phyloP scores from a whole-genome alignment of 2,329 filamentous ascomycete genomes.

The Colletotrichum spinosum region DNA sequence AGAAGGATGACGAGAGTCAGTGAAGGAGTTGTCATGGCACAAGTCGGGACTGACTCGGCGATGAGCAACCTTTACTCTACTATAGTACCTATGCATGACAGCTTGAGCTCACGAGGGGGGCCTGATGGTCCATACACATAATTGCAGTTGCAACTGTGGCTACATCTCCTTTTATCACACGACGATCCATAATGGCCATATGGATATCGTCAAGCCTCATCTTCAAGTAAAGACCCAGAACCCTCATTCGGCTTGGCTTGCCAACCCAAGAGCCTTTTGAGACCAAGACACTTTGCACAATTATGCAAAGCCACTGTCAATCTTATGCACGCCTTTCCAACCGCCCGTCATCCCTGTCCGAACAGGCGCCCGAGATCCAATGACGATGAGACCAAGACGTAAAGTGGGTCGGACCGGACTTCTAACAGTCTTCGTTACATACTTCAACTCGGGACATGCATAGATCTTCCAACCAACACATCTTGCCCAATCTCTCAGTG shows the following conservation, averaged over 20 bases:
- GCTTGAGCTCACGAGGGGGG: too few relatives aligned
- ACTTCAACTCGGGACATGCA: conserved; percentile 1
- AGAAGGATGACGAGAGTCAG: too few relatives aligned
- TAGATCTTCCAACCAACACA: conserved; percentile 2
- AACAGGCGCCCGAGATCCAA: neutral
- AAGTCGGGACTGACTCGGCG: too few relatives aligned
- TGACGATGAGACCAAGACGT: conserved; percentile 16
- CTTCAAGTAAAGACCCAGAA: too few relatives aligned
- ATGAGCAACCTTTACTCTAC: too few relatives aligned
- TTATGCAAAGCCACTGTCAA: conserved; percentile 27
- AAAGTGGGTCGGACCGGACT: conserved; percentile 14
- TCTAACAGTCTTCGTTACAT: conserved; percentile 29
- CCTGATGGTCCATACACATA: too few relatives aligned
- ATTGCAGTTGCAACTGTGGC: too few relatives aligned
- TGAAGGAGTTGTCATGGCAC: too few relatives aligned
- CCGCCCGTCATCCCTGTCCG: neutral
- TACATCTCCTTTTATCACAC: too few relatives aligned
- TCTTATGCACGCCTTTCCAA: conserved; percentile 1
- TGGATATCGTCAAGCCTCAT: too few relatives aligned
- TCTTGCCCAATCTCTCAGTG: neutral
- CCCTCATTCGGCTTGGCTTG: neutral
- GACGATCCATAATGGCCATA: too few relatives aligned
- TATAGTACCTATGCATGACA: too few relatives aligned
- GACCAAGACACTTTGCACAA: conserved; percentile 3
- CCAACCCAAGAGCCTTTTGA: neutral